Conservation (phyloP, 2,329 filamentous ascomycete species). For the Arthrobotrys pseudoclavata region DNA sequence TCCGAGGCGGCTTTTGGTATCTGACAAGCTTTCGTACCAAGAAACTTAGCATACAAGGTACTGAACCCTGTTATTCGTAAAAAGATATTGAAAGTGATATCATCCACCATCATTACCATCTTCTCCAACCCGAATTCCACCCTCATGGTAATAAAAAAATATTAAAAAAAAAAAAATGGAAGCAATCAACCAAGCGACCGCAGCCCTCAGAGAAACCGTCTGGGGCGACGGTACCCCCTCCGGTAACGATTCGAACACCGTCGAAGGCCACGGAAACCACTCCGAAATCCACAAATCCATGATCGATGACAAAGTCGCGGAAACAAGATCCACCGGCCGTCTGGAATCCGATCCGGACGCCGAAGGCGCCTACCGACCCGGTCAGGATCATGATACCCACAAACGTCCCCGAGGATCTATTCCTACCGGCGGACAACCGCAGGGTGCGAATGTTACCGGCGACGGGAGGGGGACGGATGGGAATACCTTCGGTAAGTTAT, state of each 20-base stretch:
- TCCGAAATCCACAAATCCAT: conserved; percentile 57
- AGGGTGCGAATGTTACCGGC: conserved; percentile 46
- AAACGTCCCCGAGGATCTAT: conserved; percentile 31
- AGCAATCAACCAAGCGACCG: conserved; percentile 73
- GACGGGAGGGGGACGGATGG: conserved; percentile 29
- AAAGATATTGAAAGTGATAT: not conserved
- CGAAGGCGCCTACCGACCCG: conserved; percentile 40
- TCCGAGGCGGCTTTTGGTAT: not conserved
- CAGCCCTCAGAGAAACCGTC: conserved; percentile 67
- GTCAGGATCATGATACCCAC: conserved; percentile 17
- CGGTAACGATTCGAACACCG: conserved; percentile 65
- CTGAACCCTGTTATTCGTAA: not conserved
- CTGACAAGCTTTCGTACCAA: conserved; percentile 41
- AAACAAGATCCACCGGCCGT: conserved; percentile 43
- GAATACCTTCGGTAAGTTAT: conserved; percentile 40
- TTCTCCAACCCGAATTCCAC: not conserved
- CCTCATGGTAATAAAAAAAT: not conserved
- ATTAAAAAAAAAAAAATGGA: conserved; percentile 66
- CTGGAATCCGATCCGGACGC: conserved; percentile 54
- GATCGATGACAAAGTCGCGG: conserved; percentile 56
- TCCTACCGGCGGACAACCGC: conserved; percentile 40
- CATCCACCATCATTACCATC: not conserved
- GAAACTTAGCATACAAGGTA: conserved; percentile 23
- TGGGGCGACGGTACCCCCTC: conserved; percentile 64
- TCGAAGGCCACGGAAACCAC: conserved; percentile 65